phyloP scores from a whole-genome alignment of 768 basidiomycete species.

The Leccinellum luteum region DNA sequence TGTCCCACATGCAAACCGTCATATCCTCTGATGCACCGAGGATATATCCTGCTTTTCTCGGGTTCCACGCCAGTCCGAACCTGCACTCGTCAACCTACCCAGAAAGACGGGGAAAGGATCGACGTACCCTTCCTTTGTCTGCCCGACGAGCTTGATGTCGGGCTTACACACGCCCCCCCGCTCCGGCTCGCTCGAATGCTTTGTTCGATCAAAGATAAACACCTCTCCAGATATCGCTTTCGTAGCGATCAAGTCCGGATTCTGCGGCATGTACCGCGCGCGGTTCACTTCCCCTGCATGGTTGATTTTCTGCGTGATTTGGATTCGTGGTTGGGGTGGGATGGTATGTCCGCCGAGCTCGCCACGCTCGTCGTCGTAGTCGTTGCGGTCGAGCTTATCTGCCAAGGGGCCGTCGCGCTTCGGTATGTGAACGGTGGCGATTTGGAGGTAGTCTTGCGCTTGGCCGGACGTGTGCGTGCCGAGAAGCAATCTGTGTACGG shows the following conservation, averaged over 20 bases:
- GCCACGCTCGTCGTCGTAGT: constrained; percentile 90
- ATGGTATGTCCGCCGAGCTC: constrained; percentile 93
- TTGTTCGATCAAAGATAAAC: constrained; percentile 93
- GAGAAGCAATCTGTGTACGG: constrained; percentile 88
- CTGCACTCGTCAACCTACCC: constrained; percentile 39
- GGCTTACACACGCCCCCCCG: constrained; percentile 82
- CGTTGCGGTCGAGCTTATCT: constrained; percentile 72
- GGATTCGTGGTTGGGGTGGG: constrained; percentile 80
- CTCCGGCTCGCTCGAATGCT: constrained; percentile 92
- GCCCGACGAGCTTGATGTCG: constrained; percentile 87
- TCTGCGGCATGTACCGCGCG: constrained; percentile 99
- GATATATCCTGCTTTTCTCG: constrained; percentile 76
- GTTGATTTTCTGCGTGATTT: constrained; percentile 91
- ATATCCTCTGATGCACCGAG: constrained; percentile 94
- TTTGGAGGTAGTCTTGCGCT: constrained; percentile 92
- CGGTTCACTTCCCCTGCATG: constrained; percentile 95
- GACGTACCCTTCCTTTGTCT: constrained; percentile 87
- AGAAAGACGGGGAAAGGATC: not conserved
- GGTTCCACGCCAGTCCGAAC: constrained; percentile 94
- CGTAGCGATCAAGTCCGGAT: constrained; percentile 94
- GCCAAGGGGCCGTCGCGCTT: constrained; percentile 69
- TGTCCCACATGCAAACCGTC: constrained; percentile 96
- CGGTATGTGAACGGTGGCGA: constrained; percentile 91
- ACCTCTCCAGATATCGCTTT: constrained; percentile 92
- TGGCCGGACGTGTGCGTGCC: constrained; percentile 98